Evolutionary conservation across 83 land plant genomes (phyloP).

Genomic region (Diphasiastrum complanatum): DNA sequence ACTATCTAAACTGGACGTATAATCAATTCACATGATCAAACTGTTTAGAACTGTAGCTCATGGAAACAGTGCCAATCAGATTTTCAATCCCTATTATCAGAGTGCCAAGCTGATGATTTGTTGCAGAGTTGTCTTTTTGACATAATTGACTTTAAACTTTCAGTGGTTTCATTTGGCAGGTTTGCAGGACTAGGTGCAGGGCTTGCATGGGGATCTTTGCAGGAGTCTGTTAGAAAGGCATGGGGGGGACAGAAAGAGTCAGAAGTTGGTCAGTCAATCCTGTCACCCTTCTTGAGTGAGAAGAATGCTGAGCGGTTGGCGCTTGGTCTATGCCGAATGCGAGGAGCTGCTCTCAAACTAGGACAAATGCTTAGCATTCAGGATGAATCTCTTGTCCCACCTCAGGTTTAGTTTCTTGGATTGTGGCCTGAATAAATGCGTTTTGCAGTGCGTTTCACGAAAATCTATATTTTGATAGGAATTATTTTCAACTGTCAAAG

Average conservation of each 20-base stretch:
- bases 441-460: neutral
- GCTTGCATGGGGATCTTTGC: slow-evolving; percentile 91
- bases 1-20: too few relatives aligned
- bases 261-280: slow-evolving; percentile 36
- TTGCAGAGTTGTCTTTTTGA: too few relatives aligned
- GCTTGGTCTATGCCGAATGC: slow-evolving; percentile 89
- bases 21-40: too few relatives aligned
- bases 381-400: slow-evolving; percentile 87
- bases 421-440: too few relatives aligned
- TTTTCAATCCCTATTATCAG: too few relatives aligned
- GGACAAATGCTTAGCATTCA: slow-evolving; percentile 99
- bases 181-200: slow-evolving; percentile 98
- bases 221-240: slow-evolving; percentile 80
- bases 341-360: slow-evolving; percentile 95
- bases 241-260: slow-evolving; percentile 46
- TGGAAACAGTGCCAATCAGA: too few relatives aligned
- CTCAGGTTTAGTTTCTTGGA: slow-evolving; percentile 51
- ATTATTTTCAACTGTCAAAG: too few relatives aligned
- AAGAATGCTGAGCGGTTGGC: slow-evolving; percentile 95
- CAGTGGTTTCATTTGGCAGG: slow-evolving; percentile 33
- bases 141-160: slow-evolving; percentile 8
- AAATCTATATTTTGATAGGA: too few relatives aligned
- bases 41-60: too few relatives aligned
- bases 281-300: slow-evolving; percentile 79
- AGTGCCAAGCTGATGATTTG: too few relatives aligned